phyloP scores from a whole-genome alignment of 1,284 basidiomycete genomes.

The Gomphus sp. region DNA sequence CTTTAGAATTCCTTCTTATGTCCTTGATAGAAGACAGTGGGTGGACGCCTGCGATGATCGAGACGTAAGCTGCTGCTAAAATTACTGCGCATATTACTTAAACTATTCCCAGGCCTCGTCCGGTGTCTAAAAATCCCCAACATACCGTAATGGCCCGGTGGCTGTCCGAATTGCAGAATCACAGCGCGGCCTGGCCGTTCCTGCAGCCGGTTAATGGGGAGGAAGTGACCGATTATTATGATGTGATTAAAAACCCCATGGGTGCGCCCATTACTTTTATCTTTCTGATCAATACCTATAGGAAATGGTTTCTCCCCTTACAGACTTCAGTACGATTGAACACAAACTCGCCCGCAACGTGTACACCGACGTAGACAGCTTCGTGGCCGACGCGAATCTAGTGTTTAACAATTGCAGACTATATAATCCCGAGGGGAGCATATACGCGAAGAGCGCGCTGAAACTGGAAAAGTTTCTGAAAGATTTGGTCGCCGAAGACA shows the following conservation, averaged over 20 bases:
- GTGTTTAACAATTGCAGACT: conserved; percentile 88
- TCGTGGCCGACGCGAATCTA: conserved; percentile 74
- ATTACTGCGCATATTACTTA: conserved; percentile 20
- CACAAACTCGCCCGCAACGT: conserved; percentile 80
- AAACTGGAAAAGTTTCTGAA: conserved; percentile 70
- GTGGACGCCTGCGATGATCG: conserved; percentile 85
- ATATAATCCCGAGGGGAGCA: conserved; percentile 83
- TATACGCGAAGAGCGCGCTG: conserved; percentile 83
- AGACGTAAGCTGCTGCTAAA: conserved; percentile 56
- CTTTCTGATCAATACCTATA: background rate
- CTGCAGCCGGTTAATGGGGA: conserved; percentile 70
- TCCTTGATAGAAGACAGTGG: conserved; percentile 68
- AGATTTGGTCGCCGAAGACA: conserved; percentile 32
- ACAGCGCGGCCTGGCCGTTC: conserved; percentile 87
- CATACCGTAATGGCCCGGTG: conserved; percentile 73
- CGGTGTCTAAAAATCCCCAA: conserved; percentile 38
- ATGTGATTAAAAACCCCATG: conserved; percentile 90
- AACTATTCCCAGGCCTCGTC: conserved; percentile 21
- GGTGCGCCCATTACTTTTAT: conserved; percentile 40
- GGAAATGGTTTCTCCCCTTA: background rate
- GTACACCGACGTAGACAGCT: conserved; percentile 72
- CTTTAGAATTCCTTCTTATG: no score
- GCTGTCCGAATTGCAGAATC: conserved; percentile 73
- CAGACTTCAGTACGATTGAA: conserved; percentile 91
- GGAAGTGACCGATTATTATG: conserved; percentile 89